Evolutionary conservation across 352 stramenopile genomes (phyloP).

Genomic region (Phytophthora hibernalis): DNA sequence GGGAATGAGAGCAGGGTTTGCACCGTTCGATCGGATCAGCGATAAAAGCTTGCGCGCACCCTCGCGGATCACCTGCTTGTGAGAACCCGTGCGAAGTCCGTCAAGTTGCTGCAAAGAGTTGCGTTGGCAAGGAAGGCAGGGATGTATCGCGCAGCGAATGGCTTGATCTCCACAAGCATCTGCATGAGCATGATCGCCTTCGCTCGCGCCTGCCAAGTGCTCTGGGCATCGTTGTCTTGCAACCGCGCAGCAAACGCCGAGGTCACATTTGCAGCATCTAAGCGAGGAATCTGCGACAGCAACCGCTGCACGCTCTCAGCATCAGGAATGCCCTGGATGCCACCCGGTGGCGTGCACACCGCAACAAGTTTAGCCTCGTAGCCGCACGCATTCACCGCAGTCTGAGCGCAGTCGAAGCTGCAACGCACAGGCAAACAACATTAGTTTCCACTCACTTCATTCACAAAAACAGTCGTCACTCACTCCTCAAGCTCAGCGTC

Average conservation of each 20-base stretch:
- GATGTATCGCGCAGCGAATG: constrained; percentile 44
- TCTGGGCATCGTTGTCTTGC: constrained; percentile 30
- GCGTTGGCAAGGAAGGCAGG: constrained; percentile 35
- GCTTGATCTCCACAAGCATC: constrained; percentile 56
- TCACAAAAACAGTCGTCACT: constrained; percentile 16
- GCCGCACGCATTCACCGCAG: constrained; percentile 15
- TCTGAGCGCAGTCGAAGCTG: constrained; percentile 38
- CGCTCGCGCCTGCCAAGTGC: constrained; percentile 60
- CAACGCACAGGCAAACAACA: not conserved
- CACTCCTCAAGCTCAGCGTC: constrained; percentile 59
- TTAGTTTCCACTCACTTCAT: not conserved
- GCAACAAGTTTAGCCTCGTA: constrained; percentile 62
- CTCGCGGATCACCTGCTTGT: constrained; percentile 57
- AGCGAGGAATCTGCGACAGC: constrained; percentile 45
- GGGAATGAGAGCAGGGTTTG: constrained; percentile 44
- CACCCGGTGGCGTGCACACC: constrained; percentile 53
- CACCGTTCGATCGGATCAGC: constrained; percentile 59
- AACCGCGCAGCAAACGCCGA: constrained; percentile 48
- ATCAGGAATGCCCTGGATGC: constrained; percentile 65
- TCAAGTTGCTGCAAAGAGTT: constrained; percentile 46
- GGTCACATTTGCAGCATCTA: constrained; percentile 40
- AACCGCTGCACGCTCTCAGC: constrained; percentile 53
- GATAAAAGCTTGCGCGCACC: constrained; percentile 64
- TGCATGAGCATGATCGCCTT: constrained; percentile 66
- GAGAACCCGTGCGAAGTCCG: constrained; percentile 35